These are phyloP conservation scores for Gossypium rotundifolium DNA, from an alignment of 345 rosid species.

Conservation along the genomic window DNA sequence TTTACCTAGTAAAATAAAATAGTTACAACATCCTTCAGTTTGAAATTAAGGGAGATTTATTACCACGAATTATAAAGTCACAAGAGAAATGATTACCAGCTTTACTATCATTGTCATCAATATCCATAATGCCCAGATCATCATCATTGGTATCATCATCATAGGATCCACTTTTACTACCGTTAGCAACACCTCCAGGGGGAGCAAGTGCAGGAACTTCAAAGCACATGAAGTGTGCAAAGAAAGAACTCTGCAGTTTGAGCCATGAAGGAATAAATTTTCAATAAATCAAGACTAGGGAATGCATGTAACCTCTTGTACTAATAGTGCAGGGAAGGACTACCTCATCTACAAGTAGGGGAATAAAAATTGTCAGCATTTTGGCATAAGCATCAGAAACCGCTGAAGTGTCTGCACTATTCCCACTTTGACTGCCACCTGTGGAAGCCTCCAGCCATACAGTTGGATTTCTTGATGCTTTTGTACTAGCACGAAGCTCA, in stretches of 20 bases:
- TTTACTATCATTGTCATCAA: conserved; percentile 77
- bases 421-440: conserved; percentile 67
- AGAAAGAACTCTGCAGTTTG: conserved; percentile 86
- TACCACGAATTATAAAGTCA: conserved; percentile 8
- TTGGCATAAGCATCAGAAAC: conserved; percentile 97
- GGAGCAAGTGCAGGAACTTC: conserved; percentile 98
- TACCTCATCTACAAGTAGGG: conserved; percentile 97
- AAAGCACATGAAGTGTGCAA: conserved; percentile 99
- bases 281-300: conserved; percentile 4
- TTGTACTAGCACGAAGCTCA: conserved; percentile 99
- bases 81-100: conserved; percentile 40
- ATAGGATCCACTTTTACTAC: conserved; percentile 42
- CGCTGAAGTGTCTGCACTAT: conserved; percentile 70
- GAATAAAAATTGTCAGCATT: conserved; percentile 95
- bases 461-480: conserved; percentile 91
- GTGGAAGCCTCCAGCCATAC: conserved; percentile 96
- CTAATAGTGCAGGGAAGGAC: conserved; percentile 53
- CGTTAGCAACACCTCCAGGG: conserved; percentile 69
- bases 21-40: conserved; percentile 6
- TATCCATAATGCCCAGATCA: conserved; percentile 97
- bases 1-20: conserved; percentile 51
- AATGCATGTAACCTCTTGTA: conserved; percentile 58
- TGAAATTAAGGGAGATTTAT: conserved; percentile 10
- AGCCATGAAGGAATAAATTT: conserved; percentile 18
- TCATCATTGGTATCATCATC: conserved; percentile 64